Percentiles rank a stretch among this genome's conserved stretches.
Evolutionary conservation across 805 yeast genomes (phyloP).

Genomic region (Kodamaea kaohsiungensis): DNA sequence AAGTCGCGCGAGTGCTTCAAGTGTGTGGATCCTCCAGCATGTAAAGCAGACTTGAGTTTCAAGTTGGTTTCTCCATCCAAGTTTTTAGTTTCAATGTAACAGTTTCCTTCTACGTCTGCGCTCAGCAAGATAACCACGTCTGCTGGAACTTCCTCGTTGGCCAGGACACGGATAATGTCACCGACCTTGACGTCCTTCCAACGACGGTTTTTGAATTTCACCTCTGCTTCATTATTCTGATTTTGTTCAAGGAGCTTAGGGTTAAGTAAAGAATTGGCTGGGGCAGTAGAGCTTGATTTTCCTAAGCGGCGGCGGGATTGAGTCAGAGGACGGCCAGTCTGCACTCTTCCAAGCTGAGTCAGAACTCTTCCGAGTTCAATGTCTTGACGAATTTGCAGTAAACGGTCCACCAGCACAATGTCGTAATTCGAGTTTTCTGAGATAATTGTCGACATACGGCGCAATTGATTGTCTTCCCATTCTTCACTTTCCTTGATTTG

Average conservation of each 20-base stretch:
- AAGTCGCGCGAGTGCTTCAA: constrained; percentile 60
- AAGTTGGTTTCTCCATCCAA: constrained; percentile 59
- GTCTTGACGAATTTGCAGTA: background rate
- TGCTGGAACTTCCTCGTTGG: constrained; percentile 80
- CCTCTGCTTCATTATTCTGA: constrained; percentile 5
- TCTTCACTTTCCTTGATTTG: constrained; percentile 1
- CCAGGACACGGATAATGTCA: constrained; percentile 66
- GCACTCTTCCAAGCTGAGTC: background rate
- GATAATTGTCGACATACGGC: constrained; percentile 38
- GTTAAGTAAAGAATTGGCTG: constrained; percentile 22
- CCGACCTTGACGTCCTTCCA: constrained; percentile 79
- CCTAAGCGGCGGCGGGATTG: constrained; percentile 4
- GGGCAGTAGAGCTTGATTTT: constrained; percentile 6
- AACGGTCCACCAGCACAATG: background rate
- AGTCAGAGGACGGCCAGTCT: constrained; percentile 3
- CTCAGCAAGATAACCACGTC: constrained; percentile 66
- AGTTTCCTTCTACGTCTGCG: constrained; percentile 66
- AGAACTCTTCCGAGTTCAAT: background rate
- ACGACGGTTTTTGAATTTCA: constrained; percentile 22
- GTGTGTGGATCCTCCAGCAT: constrained; percentile 47
- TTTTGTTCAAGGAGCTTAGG: constrained; percentile 17
- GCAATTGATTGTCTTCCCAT: constrained; percentile 30
- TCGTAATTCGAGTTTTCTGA: constrained; percentile 27
- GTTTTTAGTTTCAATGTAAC: constrained; percentile 79
- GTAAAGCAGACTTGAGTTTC: constrained; percentile 56